Evolutionary conservation across 2,329 filamentous ascomycete genomes (phyloP).

Genomic region (Colletotrichum camelliae): DNA sequence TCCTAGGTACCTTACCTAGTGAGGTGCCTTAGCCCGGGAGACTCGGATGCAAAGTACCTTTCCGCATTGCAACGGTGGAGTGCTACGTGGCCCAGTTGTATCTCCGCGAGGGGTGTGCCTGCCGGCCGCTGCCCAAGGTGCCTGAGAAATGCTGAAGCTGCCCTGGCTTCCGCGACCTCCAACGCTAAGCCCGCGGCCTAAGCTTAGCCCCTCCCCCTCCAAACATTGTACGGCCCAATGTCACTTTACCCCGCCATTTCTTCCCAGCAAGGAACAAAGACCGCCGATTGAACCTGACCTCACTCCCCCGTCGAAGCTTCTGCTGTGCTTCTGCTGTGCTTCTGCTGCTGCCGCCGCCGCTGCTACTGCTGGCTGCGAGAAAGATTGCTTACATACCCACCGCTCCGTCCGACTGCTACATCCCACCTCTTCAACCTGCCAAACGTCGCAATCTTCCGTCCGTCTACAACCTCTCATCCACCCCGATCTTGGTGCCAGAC

Average conservation of each 20-base stretch:
- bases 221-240: background rate
- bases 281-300: background rate
- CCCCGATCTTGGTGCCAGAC: background rate
- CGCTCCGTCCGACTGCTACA: background rate
- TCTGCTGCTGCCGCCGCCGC: background rate
- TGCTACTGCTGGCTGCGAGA: background rate
- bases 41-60: background rate
- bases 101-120: background rate
- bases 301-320: background rate
- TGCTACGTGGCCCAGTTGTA: background rate
- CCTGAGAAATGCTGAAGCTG: background rate
- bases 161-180: background rate
- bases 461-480: background rate
- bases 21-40: background rate
- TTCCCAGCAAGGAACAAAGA: background rate
- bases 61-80: background rate
- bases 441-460: background rate
- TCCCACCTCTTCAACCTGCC: background rate
- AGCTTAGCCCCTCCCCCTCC: background rate
- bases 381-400: conserved; percentile 1
- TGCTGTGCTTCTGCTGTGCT: background rate
- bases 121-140: background rate
- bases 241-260: conserved; percentile 6
- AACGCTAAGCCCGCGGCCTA: background rate
- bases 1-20: background rate